A percentile compares a stretch with the other conserved stretches of the same genome.
phyloP scores from a whole-genome alignment of 108 stramenopile species.

The Stephanodiscus triporus region DNA sequence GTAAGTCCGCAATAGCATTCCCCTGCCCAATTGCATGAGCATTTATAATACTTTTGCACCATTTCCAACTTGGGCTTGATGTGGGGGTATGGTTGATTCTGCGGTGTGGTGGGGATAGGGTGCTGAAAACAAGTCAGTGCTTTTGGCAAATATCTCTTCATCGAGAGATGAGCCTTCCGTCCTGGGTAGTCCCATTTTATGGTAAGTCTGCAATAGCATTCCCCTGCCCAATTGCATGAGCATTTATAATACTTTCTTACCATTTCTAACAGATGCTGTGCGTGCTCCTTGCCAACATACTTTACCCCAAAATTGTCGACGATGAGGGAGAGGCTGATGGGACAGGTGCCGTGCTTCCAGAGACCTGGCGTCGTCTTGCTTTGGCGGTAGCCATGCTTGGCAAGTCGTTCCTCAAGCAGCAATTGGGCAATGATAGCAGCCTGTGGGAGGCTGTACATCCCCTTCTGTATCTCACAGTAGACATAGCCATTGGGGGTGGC shows the following conservation, averaged over 20 bases:
- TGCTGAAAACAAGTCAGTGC: background rate
- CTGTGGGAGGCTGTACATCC: constrained; percentile 62
- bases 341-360: constrained; percentile 37
- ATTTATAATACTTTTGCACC: no score
- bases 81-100: no score
- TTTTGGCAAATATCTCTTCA: background rate
- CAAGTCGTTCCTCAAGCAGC: constrained; percentile 3
- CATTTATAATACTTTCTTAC: background rate
- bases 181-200: constrained; percentile 1
- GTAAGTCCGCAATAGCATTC: no score
- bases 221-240: background rate
- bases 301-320: constrained; percentile 46
- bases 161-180: background rate
- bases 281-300: constrained; percentile 14
- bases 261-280: background rate
- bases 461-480: constrained; percentile 28
- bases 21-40: no score
- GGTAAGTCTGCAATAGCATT: constrained; percentile 3
- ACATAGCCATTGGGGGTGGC: constrained; percentile 13
- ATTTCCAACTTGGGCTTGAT: no score
- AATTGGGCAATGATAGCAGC: constrained; percentile 41
- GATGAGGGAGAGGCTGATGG: constrained; percentile 22
- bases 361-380: constrained; percentile 45
- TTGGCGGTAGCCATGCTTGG: constrained; percentile 25
- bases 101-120: no score